phyloP scores from a whole-genome alignment of 2,329 filamentous ascomycete genomes.

The Teratosphaeria viscida region DNA sequence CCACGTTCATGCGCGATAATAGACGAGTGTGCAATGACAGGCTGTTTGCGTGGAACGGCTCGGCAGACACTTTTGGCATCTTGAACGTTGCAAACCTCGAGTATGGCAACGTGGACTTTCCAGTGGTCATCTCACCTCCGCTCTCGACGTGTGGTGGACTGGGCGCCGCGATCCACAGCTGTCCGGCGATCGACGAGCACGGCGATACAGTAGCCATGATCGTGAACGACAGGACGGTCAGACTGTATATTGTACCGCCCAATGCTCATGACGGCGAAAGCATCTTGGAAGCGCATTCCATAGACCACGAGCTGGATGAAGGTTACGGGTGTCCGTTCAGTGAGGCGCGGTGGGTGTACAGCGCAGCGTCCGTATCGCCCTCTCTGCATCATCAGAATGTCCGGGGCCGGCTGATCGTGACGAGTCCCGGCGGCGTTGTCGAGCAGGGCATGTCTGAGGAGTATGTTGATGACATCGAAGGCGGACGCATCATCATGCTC shows the following conservation, averaged over 20 bases:
- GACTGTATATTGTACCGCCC: conserved; percentile 26
- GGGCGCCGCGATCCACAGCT: conserved; percentile 27
- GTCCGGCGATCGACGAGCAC: conserved; percentile 26
- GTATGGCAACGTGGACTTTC: conserved; percentile 28
- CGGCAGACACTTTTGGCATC: conserved; percentile 28
- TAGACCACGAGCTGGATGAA: conserved; percentile 29
- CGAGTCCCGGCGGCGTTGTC: conserved; percentile 26
- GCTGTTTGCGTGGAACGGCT: conserved; percentile 28
- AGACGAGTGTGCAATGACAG: conserved; percentile 22
- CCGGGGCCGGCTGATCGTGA: conserved; percentile 25
- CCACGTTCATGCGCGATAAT: conserved; percentile 25
- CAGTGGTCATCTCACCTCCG: conserved; percentile 28
- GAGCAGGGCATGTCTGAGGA: conserved; percentile 20
- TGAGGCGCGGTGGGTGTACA: conserved; percentile 27
- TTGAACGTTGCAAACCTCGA: conserved; percentile 24
- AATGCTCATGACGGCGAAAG: conserved; percentile 18
- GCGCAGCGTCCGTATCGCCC: conserved; percentile 18
- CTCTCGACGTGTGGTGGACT: conserved; percentile 27
- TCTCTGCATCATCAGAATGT: conserved; percentile 17
- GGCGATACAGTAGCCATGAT: conserved; percentile 29
- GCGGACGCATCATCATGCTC: conserved; percentile 27
- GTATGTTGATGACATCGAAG: conserved; percentile 25
- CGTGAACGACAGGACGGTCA: conserved; percentile 27
- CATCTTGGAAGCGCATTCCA: conserved; percentile 26
- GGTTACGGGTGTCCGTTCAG: conserved; percentile 29